Evolutionary conservation across 805 yeast species (phyloP).

Genomic region (Kregervanrija pseudodelftensis): DNA sequence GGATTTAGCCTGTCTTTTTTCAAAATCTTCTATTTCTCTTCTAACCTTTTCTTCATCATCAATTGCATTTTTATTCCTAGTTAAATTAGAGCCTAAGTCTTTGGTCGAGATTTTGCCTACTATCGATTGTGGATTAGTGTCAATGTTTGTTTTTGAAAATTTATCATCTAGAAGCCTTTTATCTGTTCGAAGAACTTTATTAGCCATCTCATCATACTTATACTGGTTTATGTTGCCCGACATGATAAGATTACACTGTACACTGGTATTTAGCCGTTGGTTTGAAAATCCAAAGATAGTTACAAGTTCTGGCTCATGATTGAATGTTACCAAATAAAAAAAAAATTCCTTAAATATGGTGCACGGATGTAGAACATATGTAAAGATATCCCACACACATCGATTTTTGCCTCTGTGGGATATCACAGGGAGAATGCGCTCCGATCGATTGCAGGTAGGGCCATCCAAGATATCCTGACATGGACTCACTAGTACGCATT

Average conservation of each 20-base stretch:
- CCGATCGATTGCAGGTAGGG: no score
- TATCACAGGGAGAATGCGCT: no score
- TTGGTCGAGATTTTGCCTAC: constrained; percentile 57
- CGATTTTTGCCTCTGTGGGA: no score
- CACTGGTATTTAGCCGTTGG: no score
- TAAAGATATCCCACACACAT: no score
- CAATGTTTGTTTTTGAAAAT: constrained; percentile 37
- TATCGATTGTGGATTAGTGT: constrained; percentile 65
- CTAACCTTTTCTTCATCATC: constrained; percentile 13
- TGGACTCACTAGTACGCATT: no score
- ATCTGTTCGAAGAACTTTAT: constrained; percentile 61
- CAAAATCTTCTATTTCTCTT: constrained; percentile 7
- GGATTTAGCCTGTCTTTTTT: constrained; percentile 5
- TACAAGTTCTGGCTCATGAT: neutral
- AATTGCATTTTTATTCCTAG: constrained; percentile 13
- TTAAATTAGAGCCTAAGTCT: constrained; percentile 51
- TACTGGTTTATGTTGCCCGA: constrained; percentile 27
- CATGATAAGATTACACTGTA: constrained; percentile 1
- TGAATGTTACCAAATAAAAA: no score
- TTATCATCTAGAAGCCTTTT: constrained; percentile 39
- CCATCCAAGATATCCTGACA: no score
- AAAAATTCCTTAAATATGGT: neutral
- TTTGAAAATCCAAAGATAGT: no score
- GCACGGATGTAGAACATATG: neutral
- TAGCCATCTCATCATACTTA: constrained; percentile 69